These are phyloP conservation scores for Angomonas desouzai DNA, from an alignment of 208 protist species.

Conservation along the genomic window DNA sequence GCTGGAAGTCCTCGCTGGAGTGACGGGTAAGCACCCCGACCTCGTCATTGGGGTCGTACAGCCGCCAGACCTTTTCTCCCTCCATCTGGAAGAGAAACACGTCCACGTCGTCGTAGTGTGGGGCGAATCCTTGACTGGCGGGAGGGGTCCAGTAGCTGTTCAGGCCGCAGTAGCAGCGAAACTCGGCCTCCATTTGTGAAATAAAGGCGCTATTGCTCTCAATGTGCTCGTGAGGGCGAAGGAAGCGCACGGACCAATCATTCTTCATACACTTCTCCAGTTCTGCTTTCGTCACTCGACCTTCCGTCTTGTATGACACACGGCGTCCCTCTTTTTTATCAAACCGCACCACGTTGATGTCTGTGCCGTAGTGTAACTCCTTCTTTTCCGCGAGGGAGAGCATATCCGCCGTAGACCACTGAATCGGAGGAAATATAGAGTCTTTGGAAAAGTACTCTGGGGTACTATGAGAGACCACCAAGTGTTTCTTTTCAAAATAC, in stretches of 20 bases:
- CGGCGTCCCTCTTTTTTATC: slow-evolving; percentile 37
- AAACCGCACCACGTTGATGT: slow-evolving; percentile 57
- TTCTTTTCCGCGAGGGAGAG: slow-evolving; percentile 26
- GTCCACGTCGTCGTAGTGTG: slow-evolving; percentile 96
- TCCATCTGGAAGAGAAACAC: slow-evolving; percentile 95
- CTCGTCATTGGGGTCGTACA: slow-evolving; percentile 75
- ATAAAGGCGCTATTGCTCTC: slow-evolving; percentile 64
- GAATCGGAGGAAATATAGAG: slow-evolving; percentile 30
- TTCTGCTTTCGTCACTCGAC: slow-evolving; percentile 23
- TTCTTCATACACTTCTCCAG: slow-evolving; percentile 48
- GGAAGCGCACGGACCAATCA: slow-evolving; percentile 81
- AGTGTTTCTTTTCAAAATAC: slow-evolving; percentile 78
- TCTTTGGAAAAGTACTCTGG: slow-evolving; percentile 37
- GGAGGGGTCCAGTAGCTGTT: slow-evolving; percentile 95
- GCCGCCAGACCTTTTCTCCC: slow-evolving; percentile 89
- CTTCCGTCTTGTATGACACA: slow-evolving; percentile 29
- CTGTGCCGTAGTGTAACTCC: slow-evolving; percentile 29
- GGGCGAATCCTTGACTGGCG: slow-evolving; percentile 88
- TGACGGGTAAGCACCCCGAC: slow-evolving; percentile 64
- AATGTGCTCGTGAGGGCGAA: slow-evolving; percentile 78
- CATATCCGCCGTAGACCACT: slow-evolving; percentile 57
- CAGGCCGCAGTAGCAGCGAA: slow-evolving; percentile 78
- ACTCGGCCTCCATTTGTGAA: slow-evolving; percentile 75
- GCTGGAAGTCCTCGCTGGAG: slow-evolving; percentile 75
- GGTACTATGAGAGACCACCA: slow-evolving; percentile 35